Evolutionary conservation across 108 stramenopile genomes (phyloP), one percentile per base, ranked within the genome.

Genomic region (Cafeteria roenbergensis): DNA sequence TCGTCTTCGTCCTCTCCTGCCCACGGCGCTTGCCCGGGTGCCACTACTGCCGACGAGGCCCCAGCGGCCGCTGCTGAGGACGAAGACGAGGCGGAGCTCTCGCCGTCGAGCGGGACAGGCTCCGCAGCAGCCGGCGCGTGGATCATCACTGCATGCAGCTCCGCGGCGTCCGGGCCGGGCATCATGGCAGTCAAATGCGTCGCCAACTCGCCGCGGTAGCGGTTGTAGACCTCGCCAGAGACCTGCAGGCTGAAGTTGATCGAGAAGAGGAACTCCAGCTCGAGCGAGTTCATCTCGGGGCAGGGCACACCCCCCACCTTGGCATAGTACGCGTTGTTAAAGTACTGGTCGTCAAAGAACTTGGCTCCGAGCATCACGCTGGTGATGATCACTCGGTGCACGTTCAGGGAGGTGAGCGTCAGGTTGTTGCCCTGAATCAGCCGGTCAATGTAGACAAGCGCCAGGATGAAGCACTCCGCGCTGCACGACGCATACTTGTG

Each of bases 341-440:
- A 95, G 79, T 94, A 99, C 55, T 90, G 88, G 81, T 99, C 97
- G 69, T 99, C 97, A 63, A 94, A 94, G 67, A 95, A 96, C 74
- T 99, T 99, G 26, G 97, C 93, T 4, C 93, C 93, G 8, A 95
- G 73, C 51, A 99, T 81, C 53, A 93, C 78, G 8, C 90, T 86
- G 55, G 94, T 95, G 64, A 95, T 94, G 31, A 92, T 76, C 1
- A 95, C 90, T 17, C 94, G 88, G 64, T 98, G 97, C 22, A 95
- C 93, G 68, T 98, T 98, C 32, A 95, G 76, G 30, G 88, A 86
- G 4, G 93, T 90, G 24, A 95, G 82, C 1, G 89, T 68, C 64
- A 93, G 90, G 71, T 89, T 85, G 68, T 91, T 93, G 31, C 86
- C 67, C 72, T 93, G 90, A 65, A 94, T 93, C 51, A 95, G 79